phyloP scores from a whole-genome alignment of 148 eudicot genomes.

The Vaccinium myrtillus region DNA sequence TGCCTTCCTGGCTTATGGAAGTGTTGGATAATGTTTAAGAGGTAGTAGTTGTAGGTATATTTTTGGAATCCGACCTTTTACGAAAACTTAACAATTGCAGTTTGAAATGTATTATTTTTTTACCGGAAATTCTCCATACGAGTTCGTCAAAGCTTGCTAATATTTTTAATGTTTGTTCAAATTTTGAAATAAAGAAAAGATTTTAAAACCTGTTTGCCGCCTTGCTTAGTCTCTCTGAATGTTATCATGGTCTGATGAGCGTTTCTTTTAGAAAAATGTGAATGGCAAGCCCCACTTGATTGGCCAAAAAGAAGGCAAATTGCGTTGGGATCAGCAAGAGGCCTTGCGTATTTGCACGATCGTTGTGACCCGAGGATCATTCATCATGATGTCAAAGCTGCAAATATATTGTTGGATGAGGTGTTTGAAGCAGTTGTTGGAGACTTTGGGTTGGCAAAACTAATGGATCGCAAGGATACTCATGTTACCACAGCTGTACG shows the following conservation, averaged over 20 bases:
- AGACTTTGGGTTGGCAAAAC: constrained; percentile 63
- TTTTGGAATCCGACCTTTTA: neutral
- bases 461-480: constrained; percentile 59
- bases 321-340: constrained; percentile 15
- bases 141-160: neutral
- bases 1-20: neutral
- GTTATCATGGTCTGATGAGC: neutral
- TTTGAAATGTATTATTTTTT: neutral
- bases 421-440: constrained; percentile 74
- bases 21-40: no score
- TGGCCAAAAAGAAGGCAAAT: neutral
- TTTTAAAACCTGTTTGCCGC: neutral
- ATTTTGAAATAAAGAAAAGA: neutral
- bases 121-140: neutral
- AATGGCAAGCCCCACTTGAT: neutral
- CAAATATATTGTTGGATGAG: constrained; percentile 65
- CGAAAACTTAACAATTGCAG: no score
- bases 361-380: constrained; percentile 61
- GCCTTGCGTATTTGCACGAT: constrained; percentile 60
- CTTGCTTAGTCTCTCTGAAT: neutral
- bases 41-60: no score
- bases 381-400: constrained; percentile 71
- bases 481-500: constrained; percentile 63
- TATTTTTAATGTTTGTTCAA: neutral
- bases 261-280: neutral